Evolutionary conservation across 2,329 filamentous ascomycete species (phyloP).

Genomic region (Monosporascus sp.): DNA sequence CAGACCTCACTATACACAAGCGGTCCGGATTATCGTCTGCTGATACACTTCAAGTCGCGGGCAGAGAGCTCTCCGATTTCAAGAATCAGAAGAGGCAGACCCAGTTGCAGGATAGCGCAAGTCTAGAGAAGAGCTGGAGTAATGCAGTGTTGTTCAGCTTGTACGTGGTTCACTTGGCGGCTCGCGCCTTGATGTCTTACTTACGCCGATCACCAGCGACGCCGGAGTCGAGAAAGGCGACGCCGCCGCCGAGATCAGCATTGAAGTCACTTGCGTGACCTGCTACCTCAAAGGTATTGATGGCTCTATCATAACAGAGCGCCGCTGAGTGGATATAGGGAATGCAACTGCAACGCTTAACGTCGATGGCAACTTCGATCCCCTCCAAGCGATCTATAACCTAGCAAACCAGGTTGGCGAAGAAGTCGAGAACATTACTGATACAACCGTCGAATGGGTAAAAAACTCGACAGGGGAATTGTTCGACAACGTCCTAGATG

Average conservation of each 20-base stretch:
- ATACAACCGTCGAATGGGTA: slow-evolving; percentile 19
- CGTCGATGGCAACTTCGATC: slow-evolving; percentile 37
- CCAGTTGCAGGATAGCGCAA: slow-evolving; percentile 23
- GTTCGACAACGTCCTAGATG: slow-evolving; percentile 19
- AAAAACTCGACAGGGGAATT: slow-evolving; percentile 17
- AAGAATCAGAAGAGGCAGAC: background rate
- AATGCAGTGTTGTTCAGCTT: slow-evolving; percentile 32
- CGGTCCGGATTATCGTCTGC: background rate
- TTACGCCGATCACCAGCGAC: background rate
- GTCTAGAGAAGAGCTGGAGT: slow-evolving; percentile 35
- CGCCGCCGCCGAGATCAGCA: slow-evolving; percentile 13
- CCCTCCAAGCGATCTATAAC: slow-evolving; percentile 27
- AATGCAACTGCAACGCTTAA: slow-evolving; percentile 36
- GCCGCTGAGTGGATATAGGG: background rate
- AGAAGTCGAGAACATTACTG: slow-evolving; percentile 30
- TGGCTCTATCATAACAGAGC: background rate
- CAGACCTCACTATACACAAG: background rate
- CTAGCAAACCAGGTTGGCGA: slow-evolving; percentile 27
- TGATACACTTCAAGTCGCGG: background rate
- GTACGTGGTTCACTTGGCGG: slow-evolving; percentile 12
- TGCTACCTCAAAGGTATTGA: slow-evolving; percentile 45
- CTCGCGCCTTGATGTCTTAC: background rate
- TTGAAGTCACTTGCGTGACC: slow-evolving; percentile 41
- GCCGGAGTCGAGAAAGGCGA: slow-evolving; percentile 11
- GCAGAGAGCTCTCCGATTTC: background rate